phyloP scores from a whole-genome alignment of 2,329 filamentous ascomycete species.

The Ceratocystis eucalypticola region DNA sequence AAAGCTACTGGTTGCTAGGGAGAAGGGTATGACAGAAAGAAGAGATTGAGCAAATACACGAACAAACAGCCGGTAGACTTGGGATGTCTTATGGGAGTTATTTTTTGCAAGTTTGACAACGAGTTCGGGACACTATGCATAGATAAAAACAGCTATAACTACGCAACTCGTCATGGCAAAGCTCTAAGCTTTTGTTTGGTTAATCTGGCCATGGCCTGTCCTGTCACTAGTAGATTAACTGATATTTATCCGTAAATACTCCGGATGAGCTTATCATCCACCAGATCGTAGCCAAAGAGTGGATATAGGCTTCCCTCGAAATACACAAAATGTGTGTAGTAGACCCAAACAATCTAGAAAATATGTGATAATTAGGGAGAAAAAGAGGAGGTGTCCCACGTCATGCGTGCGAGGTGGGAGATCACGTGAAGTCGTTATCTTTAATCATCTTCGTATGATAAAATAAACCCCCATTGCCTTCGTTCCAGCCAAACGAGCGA shows the following conservation, averaged over 20 bases:
- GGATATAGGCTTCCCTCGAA: not conserved
- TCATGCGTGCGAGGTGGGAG: not conserved
- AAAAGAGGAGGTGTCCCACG: not conserved
- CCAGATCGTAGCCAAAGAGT: not conserved
- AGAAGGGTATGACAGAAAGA: not conserved
- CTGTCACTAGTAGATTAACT: not conserved
- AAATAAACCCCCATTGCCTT: not conserved
- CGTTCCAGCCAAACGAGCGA: not conserved
- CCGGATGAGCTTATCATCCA: not conserved
- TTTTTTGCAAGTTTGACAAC: not conserved
- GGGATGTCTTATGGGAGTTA: not conserved
- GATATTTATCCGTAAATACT: not conserved
- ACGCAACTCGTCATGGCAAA: not conserved
- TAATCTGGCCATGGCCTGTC: not conserved
- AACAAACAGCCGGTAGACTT: not conserved
- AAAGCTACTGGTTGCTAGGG: not conserved
- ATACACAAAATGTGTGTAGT: too few relatives aligned
- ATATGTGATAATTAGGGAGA: not conserved
- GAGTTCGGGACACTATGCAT: not conserved
- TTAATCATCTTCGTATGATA: not conserved
- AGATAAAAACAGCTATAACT: not conserved
- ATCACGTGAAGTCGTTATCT: not conserved
- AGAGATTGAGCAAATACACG: not conserved
- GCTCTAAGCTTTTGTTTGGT: conserved; percentile 4
- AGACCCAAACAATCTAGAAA: not conserved